Conservation (phyloP, 2,329 filamentous ascomycete genomes). For the Fusarium sarcochroum region DNA sequence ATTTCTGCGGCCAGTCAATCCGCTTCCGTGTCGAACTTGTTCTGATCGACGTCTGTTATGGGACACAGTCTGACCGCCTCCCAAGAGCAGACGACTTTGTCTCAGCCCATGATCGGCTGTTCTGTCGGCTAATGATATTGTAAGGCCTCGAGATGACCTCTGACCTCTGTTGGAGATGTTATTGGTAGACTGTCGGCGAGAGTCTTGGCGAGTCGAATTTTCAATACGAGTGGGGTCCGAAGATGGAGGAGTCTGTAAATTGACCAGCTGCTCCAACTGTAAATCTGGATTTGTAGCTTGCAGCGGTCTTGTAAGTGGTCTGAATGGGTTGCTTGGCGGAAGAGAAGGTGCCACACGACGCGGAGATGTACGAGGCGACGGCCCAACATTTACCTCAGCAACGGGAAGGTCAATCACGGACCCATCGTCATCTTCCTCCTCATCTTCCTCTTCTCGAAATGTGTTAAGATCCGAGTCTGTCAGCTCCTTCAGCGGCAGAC, state of each 20-base stretch:
- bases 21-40: constrained; percentile 24
- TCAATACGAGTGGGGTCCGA: constrained; percentile 37
- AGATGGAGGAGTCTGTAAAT: constrained; percentile 47
- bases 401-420: constrained; percentile 5
- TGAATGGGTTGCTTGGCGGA: constrained; percentile 21
- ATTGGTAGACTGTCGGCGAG: constrained; percentile 12
- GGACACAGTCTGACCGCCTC: constrained; percentile 10
- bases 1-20: constrained; percentile 18
- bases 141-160: constrained; percentile 7
- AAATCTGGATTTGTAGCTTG: constrained; percentile 6
- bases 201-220: constrained; percentile 11
- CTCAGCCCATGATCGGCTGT: constrained; percentile 15
- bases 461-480: constrained; percentile 43
- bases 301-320: constrained; percentile 15
- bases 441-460: constrained; percentile 37
- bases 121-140: constrained; percentile 4
- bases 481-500: constrained; percentile 43
- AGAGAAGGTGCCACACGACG: constrained; percentile 10
- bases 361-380: constrained; percentile 17
- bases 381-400: constrained; percentile 14
- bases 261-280: not conserved
- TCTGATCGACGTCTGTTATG: constrained; percentile 22
- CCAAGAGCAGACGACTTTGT: constrained; percentile 32
- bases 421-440: constrained; percentile 15
- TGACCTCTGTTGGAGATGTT: constrained; percentile 12